A percentile compares a stretch with the other conserved stretches of the same genome.
Conservation (phyloP, 805 yeast species). For the Lipomyces kockii region DNA sequence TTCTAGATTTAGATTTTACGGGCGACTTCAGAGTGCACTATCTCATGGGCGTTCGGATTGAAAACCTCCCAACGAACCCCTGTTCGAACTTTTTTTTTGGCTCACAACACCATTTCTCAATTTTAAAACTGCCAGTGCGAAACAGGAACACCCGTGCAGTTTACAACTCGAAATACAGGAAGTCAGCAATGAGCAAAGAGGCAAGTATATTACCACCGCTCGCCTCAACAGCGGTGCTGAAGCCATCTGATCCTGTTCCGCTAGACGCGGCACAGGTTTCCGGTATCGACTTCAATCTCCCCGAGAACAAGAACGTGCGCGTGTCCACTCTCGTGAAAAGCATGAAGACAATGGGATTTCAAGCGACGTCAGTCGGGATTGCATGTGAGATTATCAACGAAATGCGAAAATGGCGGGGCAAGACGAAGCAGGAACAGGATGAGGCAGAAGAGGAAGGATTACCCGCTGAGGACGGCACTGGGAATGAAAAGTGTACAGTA, state of each 20-base stretch:
- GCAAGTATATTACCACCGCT: conserved; percentile 41
- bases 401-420: conserved; percentile 94
- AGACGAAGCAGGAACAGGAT: conserved; percentile 39
- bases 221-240: conserved; percentile 90
- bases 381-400: conserved; percentile 92
- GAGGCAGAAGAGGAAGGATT: conserved; percentile 59
- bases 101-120: background rate
- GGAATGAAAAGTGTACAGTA: conserved; percentile 73
- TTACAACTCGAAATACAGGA: background rate
- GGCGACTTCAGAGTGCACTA: too few species aligned
- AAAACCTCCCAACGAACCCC: background rate
- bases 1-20: too few species aligned
- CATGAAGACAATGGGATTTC: conserved; percentile 97
- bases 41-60: too few species aligned
- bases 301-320: conserved; percentile 71
- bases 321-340: conserved; percentile 79
- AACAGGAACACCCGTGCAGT: background rate
- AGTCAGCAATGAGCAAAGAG: background rate
- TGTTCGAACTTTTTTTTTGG: background rate
- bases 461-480: conserved; percentile 50
- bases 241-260: conserved; percentile 84
- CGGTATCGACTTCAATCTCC: conserved; percentile 88
- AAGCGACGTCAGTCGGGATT: conserved; percentile 80
- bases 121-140: background rate
- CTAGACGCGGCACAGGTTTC: conserved; percentile 74